These are phyloP conservation scores for Chondrus crispus DNA, from an alignment of 23 red algal species.

Conservation along the genomic window DNA sequence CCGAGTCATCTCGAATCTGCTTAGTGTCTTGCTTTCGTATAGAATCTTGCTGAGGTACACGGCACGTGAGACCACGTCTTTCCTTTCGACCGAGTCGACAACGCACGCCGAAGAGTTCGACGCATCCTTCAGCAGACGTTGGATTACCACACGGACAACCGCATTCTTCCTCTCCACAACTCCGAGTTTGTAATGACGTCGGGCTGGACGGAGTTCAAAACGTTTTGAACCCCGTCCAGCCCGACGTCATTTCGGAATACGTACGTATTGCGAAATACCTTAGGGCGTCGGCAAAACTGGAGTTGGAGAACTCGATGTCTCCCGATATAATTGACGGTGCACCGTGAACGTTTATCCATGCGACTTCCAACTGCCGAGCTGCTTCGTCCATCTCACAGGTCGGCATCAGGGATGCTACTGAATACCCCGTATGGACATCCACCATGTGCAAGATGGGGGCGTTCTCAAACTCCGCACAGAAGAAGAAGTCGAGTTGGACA, in stretches of 20 bases:
- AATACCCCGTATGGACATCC: neutral
- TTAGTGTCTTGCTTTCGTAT: constrained; percentile 9
- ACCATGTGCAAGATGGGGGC: constrained; percentile 14
- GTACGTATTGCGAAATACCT: neutral
- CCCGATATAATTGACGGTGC: neutral
- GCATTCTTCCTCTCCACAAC: constrained; percentile 23
- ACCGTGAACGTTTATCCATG: neutral
- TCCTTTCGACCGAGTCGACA: neutral
- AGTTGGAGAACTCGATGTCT: constrained; percentile 4
- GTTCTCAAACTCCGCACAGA: neutral
- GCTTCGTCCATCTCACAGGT: neutral
- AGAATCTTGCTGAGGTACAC: constrained; percentile 3
- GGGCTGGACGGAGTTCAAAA: constrained; percentile 17
- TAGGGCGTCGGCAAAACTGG: neutral
- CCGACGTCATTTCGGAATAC: too few relatives aligned
- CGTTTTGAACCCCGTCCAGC: too few relatives aligned
- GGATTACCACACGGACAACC: neutral
- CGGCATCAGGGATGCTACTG: neutral
- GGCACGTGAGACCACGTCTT: constrained; percentile 13
- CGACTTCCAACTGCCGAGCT: neutral
- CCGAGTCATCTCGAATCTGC: constrained; percentile 35
- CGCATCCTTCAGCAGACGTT: neutral
- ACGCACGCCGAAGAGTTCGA: neutral
- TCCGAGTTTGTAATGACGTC: constrained; percentile 34
- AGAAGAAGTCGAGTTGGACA: constrained; percentile 25